Evolutionary conservation across 2,329 filamentous ascomycete genomes (phyloP).

Genomic region (Colletotrichum australisinense): DNA sequence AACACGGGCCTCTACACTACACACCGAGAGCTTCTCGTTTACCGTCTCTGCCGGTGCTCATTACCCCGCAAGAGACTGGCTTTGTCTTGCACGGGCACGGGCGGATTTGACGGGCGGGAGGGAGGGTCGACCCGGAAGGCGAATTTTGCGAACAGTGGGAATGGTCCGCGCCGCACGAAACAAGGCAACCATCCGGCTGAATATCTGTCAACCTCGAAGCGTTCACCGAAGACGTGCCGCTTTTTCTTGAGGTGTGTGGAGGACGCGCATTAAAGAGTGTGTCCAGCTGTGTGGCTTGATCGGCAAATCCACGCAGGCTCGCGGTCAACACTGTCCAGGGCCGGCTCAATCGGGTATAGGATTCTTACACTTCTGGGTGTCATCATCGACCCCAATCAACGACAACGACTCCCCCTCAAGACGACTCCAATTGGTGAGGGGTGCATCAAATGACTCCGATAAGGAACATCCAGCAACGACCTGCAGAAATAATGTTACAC

Average conservation of each 20-base stretch:
- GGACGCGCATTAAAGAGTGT: neutral
- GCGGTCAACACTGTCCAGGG: constrained; percentile 1
- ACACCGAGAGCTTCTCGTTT: neutral
- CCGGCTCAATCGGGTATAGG: neutral
- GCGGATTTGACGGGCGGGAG: constrained; percentile 17
- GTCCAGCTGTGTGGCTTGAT: constrained; percentile 13
- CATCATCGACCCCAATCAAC: neutral
- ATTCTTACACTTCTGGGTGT: constrained; percentile 12
- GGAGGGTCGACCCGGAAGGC: constrained; percentile 19
- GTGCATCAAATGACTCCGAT: constrained; percentile 10
- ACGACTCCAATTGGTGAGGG: neutral
- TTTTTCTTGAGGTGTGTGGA: constrained; percentile 6
- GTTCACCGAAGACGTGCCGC: constrained; percentile 25
- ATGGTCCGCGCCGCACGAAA: constrained; percentile 15
- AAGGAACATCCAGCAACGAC: neutral
- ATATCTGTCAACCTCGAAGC: neutral
- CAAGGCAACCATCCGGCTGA: constrained; percentile 16
- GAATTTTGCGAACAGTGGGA: neutral
- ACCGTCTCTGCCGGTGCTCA: neutral
- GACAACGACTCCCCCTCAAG: neutral
- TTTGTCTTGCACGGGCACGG: neutral
- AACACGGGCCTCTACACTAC: neutral
- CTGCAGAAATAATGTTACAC: constrained; percentile 4
- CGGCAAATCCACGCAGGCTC: constrained; percentile 22
- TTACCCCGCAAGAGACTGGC: constrained; percentile 9